phyloP scores from a whole-genome alignment of 768 basidiomycete genomes.

The Psilocybe tampanensis region DNA sequence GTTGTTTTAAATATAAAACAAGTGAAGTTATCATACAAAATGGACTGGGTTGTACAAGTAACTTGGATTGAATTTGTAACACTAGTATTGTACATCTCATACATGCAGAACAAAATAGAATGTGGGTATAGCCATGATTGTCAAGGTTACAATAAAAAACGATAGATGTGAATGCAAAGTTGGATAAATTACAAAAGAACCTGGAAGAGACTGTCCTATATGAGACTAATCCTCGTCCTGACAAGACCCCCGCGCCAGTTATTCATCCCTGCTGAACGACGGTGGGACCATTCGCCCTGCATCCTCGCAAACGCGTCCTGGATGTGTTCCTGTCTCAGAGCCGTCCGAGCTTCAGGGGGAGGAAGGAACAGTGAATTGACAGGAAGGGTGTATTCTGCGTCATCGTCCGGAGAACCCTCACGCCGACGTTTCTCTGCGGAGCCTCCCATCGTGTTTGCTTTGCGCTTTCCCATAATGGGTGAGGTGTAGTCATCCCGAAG shows the following conservation, averaged over 20 bases:
- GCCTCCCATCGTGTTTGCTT: constrained; percentile 48
- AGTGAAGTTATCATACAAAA: background rate
- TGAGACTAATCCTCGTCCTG: constrained; percentile 78
- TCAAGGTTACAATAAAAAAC: background rate
- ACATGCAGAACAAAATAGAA: background rate
- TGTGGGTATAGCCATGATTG: constrained; percentile 1
- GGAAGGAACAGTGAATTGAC: constrained; percentile 78
- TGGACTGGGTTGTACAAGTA: background rate
- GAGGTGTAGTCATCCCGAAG: constrained; percentile 68
- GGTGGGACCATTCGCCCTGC: constrained; percentile 84
- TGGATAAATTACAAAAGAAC: constrained; percentile 2
- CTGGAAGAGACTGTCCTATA: constrained; percentile 37
- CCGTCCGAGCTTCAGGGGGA: constrained; percentile 79
- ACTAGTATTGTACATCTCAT: constrained; percentile 16
- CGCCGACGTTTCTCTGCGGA: constrained; percentile 55
- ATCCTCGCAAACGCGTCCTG: constrained; percentile 90
- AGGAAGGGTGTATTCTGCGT: constrained; percentile 64
- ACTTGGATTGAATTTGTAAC: constrained; percentile 10
- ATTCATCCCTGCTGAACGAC: constrained; percentile 82
- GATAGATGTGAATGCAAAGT: background rate
- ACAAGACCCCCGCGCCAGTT: constrained; percentile 89
- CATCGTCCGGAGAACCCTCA: constrained; percentile 63
- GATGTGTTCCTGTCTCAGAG: constrained; percentile 82
- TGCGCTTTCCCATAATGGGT: constrained; percentile 71
- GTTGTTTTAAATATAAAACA: constrained; percentile 56